These are phyloP conservation scores for Vaccinium macrocarpon DNA, from an alignment of 148 eudicot genomes.

Conservation along the genomic window DNA sequence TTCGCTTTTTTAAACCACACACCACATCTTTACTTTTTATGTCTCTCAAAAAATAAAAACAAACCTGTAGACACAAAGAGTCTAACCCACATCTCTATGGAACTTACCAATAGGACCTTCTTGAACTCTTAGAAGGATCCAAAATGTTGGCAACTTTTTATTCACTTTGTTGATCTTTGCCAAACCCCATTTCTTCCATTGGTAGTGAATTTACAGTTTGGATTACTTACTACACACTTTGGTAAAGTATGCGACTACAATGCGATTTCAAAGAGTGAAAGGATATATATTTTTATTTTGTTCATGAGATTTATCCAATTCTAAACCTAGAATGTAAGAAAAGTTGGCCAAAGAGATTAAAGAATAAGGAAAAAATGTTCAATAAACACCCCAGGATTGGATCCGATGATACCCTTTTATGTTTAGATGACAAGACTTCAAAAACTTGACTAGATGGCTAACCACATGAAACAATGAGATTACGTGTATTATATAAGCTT, in stretches of 20 bases:
- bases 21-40: neutral
- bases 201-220: neutral
- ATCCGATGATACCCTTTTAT: too few species aligned
- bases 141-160: neutral
- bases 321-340: neutral
- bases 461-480: too few species aligned
- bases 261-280: neutral
- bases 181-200: neutral
- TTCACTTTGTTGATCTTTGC: neutral
- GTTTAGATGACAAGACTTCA: too few species aligned
- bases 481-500: too few species aligned
- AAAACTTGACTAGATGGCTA: too few species aligned
- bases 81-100: neutral
- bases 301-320: neutral
- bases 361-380: neutral
- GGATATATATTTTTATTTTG: neutral
- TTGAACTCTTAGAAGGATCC: too few species aligned
- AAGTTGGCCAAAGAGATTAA: neutral
- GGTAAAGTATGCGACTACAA: neutral
- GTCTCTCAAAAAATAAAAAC: neutral
- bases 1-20: neutral
- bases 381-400: neutral
- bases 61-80: neutral
- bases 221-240: neutral
- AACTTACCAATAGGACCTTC: neutral